phyloP scores from a whole-genome alignment of 1,284 basidiomycete species.

The Microbotryum lychnidis-dioicae region DNA sequence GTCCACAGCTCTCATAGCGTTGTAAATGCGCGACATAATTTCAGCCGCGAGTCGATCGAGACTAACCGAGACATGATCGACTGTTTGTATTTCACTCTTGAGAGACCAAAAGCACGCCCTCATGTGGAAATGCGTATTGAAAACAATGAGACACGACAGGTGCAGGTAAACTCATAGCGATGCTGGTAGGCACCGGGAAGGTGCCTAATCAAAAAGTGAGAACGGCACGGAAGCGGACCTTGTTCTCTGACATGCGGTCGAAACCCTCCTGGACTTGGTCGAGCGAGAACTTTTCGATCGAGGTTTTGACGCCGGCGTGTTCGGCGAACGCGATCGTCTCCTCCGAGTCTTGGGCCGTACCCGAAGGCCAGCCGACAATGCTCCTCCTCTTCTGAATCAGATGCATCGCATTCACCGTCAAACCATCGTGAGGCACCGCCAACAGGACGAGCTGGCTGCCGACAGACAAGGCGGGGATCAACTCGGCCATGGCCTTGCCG shows the following conservation, averaged over 20 bases:
- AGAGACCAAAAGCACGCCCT: no score
- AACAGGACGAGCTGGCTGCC: slow-evolving; percentile 40
- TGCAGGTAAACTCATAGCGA: no score
- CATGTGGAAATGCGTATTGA: no score
- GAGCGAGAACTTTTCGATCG: slow-evolving; percentile 40
- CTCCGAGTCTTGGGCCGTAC: slow-evolving; percentile 36
- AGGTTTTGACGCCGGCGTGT: slow-evolving; percentile 38
- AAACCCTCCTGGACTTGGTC: slow-evolving; percentile 41
- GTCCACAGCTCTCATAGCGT: no score
- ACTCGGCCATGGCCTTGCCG: slow-evolving; percentile 35
- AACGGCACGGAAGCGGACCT: slow-evolving; percentile 40
- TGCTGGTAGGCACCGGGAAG: no score
- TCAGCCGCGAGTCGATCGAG: no score
- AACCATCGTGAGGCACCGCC: slow-evolving; percentile 8
- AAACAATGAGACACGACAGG: no score
- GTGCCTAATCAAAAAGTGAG: slow-evolving; percentile 1
- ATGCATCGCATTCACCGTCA: slow-evolving; percentile 22
- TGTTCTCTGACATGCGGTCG: slow-evolving; percentile 38
- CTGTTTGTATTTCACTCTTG: no score
- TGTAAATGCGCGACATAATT: no score
- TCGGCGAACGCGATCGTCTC: slow-evolving; percentile 39
- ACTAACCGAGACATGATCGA: no score
- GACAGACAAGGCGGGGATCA: slow-evolving; percentile 39
- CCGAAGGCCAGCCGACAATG: slow-evolving; percentile 42
- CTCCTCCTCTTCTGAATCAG: slow-evolving; percentile 40